Evolutionary conservation across 2,329 filamentous ascomycete genomes (phyloP).

Genomic region (Cercospora canescens): DNA sequence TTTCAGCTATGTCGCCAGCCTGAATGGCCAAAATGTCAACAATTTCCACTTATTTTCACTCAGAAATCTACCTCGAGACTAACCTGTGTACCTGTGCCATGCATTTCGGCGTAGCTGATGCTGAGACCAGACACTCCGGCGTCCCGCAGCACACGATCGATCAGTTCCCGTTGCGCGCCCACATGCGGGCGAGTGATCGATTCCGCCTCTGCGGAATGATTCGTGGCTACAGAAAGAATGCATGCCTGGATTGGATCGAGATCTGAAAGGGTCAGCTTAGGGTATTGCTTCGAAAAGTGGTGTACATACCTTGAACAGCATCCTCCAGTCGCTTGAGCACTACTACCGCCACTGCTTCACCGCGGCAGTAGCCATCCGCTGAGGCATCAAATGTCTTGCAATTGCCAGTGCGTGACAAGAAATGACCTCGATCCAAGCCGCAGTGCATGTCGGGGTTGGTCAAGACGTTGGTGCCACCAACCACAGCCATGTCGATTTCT

Average conservation of each 20-base stretch:
- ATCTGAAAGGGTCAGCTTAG: too few species aligned
- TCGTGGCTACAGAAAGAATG: conserved; percentile 73
- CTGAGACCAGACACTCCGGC: conserved; percentile 74
- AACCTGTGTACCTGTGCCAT: conserved; percentile 88
- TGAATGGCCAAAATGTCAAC: too few species aligned
- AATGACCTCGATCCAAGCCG: conserved; percentile 27
- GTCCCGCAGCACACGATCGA: conserved; percentile 67
- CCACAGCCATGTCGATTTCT: conserved; percentile 27
- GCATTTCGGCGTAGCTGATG: conserved; percentile 83
- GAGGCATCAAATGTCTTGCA: conserved; percentile 30
- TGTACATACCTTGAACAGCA: conserved; percentile 74
- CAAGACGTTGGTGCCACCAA: conserved; percentile 28
- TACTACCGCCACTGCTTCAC: conserved; percentile 35
- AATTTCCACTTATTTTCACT: too few species aligned
- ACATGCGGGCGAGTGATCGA: conserved; percentile 84
- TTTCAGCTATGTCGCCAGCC: conserved; percentile 79
- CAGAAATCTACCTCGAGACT: too few species aligned
- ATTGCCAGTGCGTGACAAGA: conserved; percentile 20
- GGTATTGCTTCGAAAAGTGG: too few species aligned
- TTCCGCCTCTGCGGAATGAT: conserved; percentile 77
- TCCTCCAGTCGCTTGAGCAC: conserved; percentile 51
- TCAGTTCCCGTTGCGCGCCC: conserved; percentile 71
- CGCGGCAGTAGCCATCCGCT: conserved; percentile 40
- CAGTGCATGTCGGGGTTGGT: conserved; percentile 26
- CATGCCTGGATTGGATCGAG: conserved; percentile 68